phyloP scores from a whole-genome alignment of 257 asterid genomes.

The Ligustrum vulgare region DNA sequence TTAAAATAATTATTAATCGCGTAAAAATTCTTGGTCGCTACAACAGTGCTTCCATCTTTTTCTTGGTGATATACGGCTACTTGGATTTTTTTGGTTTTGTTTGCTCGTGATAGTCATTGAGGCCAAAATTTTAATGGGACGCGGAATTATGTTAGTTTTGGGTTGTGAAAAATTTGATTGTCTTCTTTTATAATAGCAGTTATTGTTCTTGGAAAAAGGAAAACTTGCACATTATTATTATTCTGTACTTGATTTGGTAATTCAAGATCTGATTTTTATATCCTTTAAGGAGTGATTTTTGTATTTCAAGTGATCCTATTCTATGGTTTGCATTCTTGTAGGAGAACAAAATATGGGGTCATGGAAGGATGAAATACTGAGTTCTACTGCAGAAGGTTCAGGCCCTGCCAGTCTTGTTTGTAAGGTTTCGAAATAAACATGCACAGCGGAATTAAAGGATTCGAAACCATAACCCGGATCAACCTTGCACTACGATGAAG shows the following conservation, averaged over 20 bases:
- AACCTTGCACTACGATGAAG: too few relatives aligned
- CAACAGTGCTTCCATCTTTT: conserved; percentile 29
- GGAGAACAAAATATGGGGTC: conserved; percentile 65
- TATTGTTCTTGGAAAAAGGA: too few relatives aligned
- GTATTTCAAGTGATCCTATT: conserved; percentile 12
- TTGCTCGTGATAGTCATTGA: not conserved
- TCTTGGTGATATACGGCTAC: conserved; percentile 8
- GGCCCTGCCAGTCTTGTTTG: conserved; percentile 48
- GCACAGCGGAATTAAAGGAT: too few relatives aligned
- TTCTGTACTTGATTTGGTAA: not conserved
- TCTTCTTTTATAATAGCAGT: not conserved
- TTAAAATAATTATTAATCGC: too few relatives aligned
- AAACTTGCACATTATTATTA: too few relatives aligned
- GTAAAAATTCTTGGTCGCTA: too few relatives aligned
- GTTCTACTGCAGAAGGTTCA: conserved; percentile 61
- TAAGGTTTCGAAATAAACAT: too few relatives aligned
- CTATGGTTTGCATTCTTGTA: conserved; percentile 29
- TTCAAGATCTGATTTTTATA: conserved; percentile 5
- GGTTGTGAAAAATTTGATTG: not conserved
- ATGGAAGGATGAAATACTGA: conserved; percentile 67
- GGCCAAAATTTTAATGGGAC: conserved; percentile 13
- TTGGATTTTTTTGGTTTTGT: not conserved
- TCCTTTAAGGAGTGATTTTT: not conserved
- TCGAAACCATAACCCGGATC: too few relatives aligned
- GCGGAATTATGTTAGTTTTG: not conserved